phyloP scores from a whole-genome alignment of 495 filamentous ascomycete genomes.

The Neurospora sp. region DNA sequence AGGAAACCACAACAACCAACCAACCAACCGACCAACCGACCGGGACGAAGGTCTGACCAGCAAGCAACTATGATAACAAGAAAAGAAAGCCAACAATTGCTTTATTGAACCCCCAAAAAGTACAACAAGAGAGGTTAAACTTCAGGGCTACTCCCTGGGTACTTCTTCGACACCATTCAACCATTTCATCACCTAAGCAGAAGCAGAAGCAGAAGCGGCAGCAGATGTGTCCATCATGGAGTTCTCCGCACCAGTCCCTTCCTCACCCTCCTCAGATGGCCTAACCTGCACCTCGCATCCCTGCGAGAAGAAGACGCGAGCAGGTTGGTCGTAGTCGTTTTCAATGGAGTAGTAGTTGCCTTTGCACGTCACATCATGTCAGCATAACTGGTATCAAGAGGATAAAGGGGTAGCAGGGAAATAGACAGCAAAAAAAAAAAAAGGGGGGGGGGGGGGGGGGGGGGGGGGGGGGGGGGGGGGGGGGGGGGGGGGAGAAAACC shows the following conservation, averaged over 20 bases:
- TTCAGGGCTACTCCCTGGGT: not conserved
- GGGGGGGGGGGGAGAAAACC: not conserved
- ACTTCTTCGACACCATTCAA: not conserved
- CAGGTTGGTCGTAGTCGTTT: conserved; percentile 57
- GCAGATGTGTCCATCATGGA: not conserved
- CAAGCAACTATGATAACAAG: not conserved
- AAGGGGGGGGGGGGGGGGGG: too few relatives aligned
- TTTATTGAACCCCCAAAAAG: not conserved
- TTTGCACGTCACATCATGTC: conserved; percentile 23
- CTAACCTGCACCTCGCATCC: conserved; percentile 47
- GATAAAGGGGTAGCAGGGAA: too few relatives aligned
- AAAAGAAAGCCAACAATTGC: not conserved
- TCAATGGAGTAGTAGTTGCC: conserved; percentile 78
- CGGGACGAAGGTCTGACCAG: not conserved
- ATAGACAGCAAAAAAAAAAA: not conserved
- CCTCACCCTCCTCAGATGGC: conserved; percentile 1
- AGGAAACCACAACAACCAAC: too few relatives aligned
- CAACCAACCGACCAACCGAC: too few relatives aligned
- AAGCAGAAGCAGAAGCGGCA: not conserved
- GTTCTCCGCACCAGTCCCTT: not conserved
- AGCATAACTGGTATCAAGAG: too few relatives aligned
- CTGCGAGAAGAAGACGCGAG: conserved; percentile 77
- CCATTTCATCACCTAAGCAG: not conserved
- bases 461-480: too few relatives aligned
- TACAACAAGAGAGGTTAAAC: not conserved